phyloP scores from a whole-genome alignment of 2,329 filamentous ascomycete genomes.

The Paradendryphiella salina region DNA sequence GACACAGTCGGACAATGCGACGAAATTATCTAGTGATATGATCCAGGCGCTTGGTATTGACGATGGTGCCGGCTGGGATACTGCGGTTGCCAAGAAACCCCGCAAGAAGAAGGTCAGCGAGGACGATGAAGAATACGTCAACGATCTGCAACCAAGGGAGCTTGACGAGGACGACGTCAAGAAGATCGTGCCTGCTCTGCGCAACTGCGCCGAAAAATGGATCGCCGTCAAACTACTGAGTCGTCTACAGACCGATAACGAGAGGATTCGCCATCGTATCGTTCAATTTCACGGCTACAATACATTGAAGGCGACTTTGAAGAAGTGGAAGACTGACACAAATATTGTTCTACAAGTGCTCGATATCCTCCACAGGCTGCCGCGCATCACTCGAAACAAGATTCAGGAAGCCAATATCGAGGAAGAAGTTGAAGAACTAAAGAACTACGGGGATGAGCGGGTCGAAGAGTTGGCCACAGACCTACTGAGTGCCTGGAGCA shows the following conservation, averaged over 20 bases:
- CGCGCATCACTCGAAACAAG: conserved; percentile 92
- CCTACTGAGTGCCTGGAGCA: conserved; percentile 83
- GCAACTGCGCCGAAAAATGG: conserved; percentile 99
- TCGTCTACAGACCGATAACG: conserved; percentile 85
- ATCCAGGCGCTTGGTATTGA: conserved; percentile 97
- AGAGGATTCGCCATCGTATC: conserved; percentile 82
- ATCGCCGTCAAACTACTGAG: conserved; percentile 92
- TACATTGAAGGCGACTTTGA: conserved; percentile 84
- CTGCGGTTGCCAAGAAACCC: conserved; percentile 82
- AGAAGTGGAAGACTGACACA: conserved; percentile 82
- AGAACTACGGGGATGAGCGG: conserved; percentile 69
- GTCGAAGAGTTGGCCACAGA: conserved; percentile 72
- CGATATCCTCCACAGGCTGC: conserved; percentile 84
- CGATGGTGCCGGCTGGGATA: conserved; percentile 89
- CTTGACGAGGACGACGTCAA: conserved; percentile 82
- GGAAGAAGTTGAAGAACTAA: conserved; percentile 71
- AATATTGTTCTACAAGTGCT: conserved; percentile 89
- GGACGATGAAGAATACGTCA: conserved; percentile 94
- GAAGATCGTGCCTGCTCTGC: conserved; percentile 93
- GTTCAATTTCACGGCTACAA: conserved; percentile 97
- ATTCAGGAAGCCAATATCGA: conserved; percentile 97
- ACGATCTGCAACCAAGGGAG: conserved; percentile 77
- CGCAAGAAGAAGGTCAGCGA: conserved; percentile 90
- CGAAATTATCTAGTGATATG: conserved; percentile 83
- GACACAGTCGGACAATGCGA: conserved; percentile 93